Conservation (phyloP, 2,329 filamentous ascomycete genomes). For the Colletotrichum sp. region DNA sequence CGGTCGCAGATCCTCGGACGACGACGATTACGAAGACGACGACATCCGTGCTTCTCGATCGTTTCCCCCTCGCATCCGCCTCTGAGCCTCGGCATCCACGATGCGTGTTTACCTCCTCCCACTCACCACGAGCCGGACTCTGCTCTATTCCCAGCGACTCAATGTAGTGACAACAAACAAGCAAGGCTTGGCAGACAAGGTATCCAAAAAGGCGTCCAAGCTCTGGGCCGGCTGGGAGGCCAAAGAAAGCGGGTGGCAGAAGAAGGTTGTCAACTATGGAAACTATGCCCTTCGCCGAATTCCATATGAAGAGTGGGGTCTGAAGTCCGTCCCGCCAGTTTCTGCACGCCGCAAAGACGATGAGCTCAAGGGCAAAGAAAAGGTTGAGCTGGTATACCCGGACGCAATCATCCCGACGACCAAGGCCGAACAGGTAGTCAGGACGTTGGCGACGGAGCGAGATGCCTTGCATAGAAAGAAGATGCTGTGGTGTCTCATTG, state of each 20-base stretch:
- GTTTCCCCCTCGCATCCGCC: not conserved
- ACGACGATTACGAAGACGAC: not conserved
- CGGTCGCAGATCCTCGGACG: not conserved
- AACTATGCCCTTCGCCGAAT: slow-evolving; percentile 87
- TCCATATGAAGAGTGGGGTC: slow-evolving; percentile 95
- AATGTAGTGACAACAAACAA: slow-evolving; percentile 59
- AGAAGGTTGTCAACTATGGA: slow-evolving; percentile 82
- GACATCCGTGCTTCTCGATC: not conserved
- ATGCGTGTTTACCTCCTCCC: slow-evolving; percentile 97
- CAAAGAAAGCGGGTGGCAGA: slow-evolving; percentile 86
- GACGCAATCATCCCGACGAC: slow-evolving; percentile 68
- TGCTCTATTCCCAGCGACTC: slow-evolving; percentile 89
- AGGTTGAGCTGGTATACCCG: slow-evolving; percentile 80
- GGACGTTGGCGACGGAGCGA: slow-evolving; percentile 77
- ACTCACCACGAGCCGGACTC: slow-evolving; percentile 86
- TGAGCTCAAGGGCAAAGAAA: slow-evolving; percentile 65
- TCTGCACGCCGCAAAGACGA: slow-evolving; percentile 69
- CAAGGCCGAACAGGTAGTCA: slow-evolving; percentile 69
- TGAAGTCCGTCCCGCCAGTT: slow-evolving; percentile 91
- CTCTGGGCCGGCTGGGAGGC: slow-evolving; percentile 90
- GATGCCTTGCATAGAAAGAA: slow-evolving; percentile 78
- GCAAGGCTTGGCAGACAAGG: slow-evolving; percentile 68
- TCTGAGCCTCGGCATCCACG: not conserved
- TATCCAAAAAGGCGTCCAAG: slow-evolving; percentile 72
- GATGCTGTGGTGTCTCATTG: slow-evolving; percentile 80